Base-by-base conservation (phyloP, 257 asterid genomes). In the Penstemon eatonii region DNA sequence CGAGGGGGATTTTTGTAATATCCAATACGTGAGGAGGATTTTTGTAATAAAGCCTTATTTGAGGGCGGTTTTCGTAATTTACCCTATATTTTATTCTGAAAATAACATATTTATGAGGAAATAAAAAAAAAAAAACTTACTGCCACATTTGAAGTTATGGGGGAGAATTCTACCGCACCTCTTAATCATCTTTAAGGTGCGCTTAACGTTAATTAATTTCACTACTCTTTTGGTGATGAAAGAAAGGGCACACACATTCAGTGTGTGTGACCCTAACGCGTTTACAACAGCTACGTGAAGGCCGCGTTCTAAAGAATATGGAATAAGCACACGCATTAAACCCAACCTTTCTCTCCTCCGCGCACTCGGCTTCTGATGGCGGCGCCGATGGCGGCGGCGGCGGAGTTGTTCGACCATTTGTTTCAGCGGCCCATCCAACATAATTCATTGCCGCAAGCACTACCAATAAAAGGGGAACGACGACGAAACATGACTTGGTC, bases 131-230 rank as follows among this genome's bases (percentile, higher is more conserved):
- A 36, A 47, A 45, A 8, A 46, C 81, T 72, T 56, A 77, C 81
- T 63, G 56, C 81, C 81, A 77, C 78, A 77, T 25, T 63, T 60
- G 70, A 77, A 77, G 19, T 44, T 57, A 39, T 1, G 69, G 18
- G 75, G 71, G 3, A 72, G 19, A 2, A 25, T 50, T 4, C 44
- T 67, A 25, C 78, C 78, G 53, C 81, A 76, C 8, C 52, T 6
- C 37, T 67, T 42, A 36, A 65, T 42, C 3, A 62, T 8, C 18
- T 7, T 11, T 15, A 52, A 19, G 1, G 63, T 10, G 4, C 47
- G 46, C 0, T 40, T 44, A 7, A 68, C 58, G 36, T 72, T 56
- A 50, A 77, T 59, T 0, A 46, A 7, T 36, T 33, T 19, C 5
- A 54, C 72, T 3, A 67, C 8, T 44, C 19, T 42, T 5, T 44